phyloP scores from a whole-genome alignment of 768 basidiomycete genomes.

The Russula lepida region DNA sequence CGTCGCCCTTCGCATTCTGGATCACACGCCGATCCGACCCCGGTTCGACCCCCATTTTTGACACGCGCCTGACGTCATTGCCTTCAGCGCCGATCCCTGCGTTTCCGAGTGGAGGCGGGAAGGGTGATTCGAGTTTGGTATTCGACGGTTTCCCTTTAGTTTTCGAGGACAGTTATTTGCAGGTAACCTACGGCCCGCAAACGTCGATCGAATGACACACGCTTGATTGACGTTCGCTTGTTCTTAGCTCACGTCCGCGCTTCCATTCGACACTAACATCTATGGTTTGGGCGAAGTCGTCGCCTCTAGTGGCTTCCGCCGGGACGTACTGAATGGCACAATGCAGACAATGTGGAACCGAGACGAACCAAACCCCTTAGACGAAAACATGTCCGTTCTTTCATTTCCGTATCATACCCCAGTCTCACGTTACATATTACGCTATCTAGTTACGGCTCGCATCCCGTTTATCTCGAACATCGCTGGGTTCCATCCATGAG shows the following conservation, averaged over 20 bases:
- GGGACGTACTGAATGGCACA: slow-evolving; percentile 49
- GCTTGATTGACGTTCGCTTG: slow-evolving; percentile 20
- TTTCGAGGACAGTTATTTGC: slow-evolving; percentile 75
- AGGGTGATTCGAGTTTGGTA: slow-evolving; percentile 40
- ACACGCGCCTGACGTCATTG: slow-evolving; percentile 56
- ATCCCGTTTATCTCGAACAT: slow-evolving; percentile 67
- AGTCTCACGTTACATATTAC: background rate
- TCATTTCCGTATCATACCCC: background rate
- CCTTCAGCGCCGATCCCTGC: slow-evolving; percentile 53
- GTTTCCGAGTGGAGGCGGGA: slow-evolving; percentile 32
- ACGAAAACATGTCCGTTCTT: slow-evolving; percentile 51
- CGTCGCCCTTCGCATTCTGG: slow-evolving; percentile 71
- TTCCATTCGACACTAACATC: slow-evolving; percentile 60
- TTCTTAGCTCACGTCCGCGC: slow-evolving; percentile 48
- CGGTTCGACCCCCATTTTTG: slow-evolving; percentile 50
- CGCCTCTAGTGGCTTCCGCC: slow-evolving; percentile 58
- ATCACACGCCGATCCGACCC: slow-evolving; percentile 60
- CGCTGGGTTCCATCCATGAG: slow-evolving; percentile 47
- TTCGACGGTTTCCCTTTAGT: slow-evolving; percentile 61
- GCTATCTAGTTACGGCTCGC: slow-evolving; percentile 52
- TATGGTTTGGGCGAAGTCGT: slow-evolving; percentile 74
- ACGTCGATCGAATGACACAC: background rate
- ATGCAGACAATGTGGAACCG: slow-evolving; percentile 64
- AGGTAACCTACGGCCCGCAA: slow-evolving; percentile 32
- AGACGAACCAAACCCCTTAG: slow-evolving; percentile 52